These are phyloP conservation scores for Microstegium vimineum DNA, from an alignment of 176 grass and related monocot species.

Conservation along the genomic window DNA sequence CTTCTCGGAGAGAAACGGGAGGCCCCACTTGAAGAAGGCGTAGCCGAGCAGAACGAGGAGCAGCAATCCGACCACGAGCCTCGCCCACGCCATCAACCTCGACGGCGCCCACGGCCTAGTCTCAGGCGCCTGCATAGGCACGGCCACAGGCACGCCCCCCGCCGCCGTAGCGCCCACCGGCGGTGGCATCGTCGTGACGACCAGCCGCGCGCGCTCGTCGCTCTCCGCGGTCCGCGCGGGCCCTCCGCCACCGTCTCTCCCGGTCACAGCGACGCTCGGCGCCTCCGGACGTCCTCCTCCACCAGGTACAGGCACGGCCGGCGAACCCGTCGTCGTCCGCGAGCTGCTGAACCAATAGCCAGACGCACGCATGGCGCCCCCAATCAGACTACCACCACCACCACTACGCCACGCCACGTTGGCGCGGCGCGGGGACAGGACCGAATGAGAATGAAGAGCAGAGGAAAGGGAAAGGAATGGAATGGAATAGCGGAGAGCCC, in stretches of 20 bases:
- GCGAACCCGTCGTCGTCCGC: background rate
- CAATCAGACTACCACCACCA: background rate
- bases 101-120: background rate
- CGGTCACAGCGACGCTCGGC: background rate
- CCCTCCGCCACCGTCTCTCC: background rate
- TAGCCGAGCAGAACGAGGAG: slow-evolving; percentile 37
- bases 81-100: slow-evolving; percentile 47
- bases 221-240: background rate
- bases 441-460: background rate
- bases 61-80: slow-evolving; percentile 34
- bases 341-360: slow-evolving; percentile 27
- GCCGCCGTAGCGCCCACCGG: background rate
- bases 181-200: background rate
- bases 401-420: background rate
- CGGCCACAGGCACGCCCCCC: background rate
- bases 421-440: background rate
- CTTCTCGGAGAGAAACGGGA: slow-evolving; percentile 88
- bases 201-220: slow-evolving; percentile 30
- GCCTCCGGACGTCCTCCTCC: background rate
- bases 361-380: background rate
- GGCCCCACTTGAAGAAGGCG: slow-evolving; percentile 65
- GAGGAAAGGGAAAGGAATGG: background rate
- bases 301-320: background rate
- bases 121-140: background rate
- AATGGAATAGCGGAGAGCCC: background rate